A percentile compares a stretch with the other conserved stretches of the same genome.
Evolutionary conservation across 345 rosid genomes (phyloP).

Genomic region (Syzygium jambos): DNA sequence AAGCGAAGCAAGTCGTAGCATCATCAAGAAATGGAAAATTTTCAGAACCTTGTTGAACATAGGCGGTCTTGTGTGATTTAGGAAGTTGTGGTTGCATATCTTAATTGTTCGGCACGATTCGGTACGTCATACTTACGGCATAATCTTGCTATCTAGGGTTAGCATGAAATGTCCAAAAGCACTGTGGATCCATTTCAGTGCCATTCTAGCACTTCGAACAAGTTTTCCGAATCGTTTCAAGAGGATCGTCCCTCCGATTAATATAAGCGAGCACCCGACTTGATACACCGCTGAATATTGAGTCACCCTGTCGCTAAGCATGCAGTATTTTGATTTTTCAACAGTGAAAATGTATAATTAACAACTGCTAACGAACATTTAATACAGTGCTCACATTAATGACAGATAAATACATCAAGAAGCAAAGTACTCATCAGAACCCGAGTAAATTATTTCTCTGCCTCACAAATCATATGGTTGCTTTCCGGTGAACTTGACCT

Average conservation of each 20-base stretch:
- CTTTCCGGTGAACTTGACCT: constrained; percentile 96
- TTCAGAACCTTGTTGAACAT: not conserved
- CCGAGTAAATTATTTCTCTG: not conserved
- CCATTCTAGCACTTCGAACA: not conserved
- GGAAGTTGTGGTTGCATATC: not conserved
- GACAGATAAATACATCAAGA: not conserved
- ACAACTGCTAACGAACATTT: not conserved
- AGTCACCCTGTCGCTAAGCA: not conserved
- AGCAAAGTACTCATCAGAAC: not conserved
- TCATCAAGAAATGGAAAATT: not conserved
- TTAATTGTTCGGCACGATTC: not conserved
- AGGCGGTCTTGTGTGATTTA: not conserved
- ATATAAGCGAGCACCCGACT: not conserved
- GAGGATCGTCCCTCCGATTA: not conserved
- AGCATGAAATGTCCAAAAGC: not conserved
- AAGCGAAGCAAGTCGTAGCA: not conserved
- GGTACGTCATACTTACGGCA: not conserved
- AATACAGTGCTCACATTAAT: not conserved
- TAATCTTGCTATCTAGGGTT: not conserved
- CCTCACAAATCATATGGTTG: constrained; percentile 69
- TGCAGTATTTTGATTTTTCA: not conserved
- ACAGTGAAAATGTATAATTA: not conserved
- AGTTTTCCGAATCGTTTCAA: not conserved
- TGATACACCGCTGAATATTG: rapidly evolving
- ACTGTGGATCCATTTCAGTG: not conserved